phyloP scores from a whole-genome alignment of 1,139 yeast species.

The Taiozyma sp. region DNA sequence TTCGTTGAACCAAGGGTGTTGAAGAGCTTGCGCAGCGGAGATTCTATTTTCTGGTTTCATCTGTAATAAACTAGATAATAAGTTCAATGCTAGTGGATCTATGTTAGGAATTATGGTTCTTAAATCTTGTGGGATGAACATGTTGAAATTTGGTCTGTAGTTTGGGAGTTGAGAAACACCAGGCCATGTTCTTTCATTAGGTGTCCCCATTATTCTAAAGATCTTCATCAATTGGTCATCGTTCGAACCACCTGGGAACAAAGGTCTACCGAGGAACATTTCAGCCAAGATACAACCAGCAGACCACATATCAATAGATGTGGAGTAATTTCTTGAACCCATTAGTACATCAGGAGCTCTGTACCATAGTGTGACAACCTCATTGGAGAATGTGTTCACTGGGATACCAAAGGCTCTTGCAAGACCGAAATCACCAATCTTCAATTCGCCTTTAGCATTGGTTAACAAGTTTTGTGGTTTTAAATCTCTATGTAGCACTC shows the following conservation, averaged over 20 bases:
- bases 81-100: slow-evolving; percentile 77
- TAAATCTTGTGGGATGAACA: slow-evolving; percentile 81
- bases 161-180: slow-evolving; percentile 84
- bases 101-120: slow-evolving; percentile 70
- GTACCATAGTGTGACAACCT: slow-evolving; percentile 97
- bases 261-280: slow-evolving; percentile 97
- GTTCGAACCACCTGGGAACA: slow-evolving; percentile 94
- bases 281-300: slow-evolving; percentile 98
- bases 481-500: slow-evolving; percentile 91
- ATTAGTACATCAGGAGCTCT: slow-evolving; percentile 96
- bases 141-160: slow-evolving; percentile 74
- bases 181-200: slow-evolving; percentile 95
- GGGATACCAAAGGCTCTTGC: slow-evolving; percentile 99
- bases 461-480: slow-evolving; percentile 94
- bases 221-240: slow-evolving; percentile 90
- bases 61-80: slow-evolving; percentile 74
- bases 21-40: slow-evolving; percentile 87
- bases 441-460: slow-evolving; percentile 82
- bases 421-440: slow-evolving; percentile 95
- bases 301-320: slow-evolving; percentile 98
- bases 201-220: slow-evolving; percentile 93
- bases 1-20: slow-evolving; percentile 95
- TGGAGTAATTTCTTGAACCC: slow-evolving; percentile 93
- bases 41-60: slow-evolving; percentile 91
- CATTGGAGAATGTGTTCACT: slow-evolving; percentile 93